Conservation (phyloP, 306 rosid genomes). For the Canavalia gladiata region DNA sequence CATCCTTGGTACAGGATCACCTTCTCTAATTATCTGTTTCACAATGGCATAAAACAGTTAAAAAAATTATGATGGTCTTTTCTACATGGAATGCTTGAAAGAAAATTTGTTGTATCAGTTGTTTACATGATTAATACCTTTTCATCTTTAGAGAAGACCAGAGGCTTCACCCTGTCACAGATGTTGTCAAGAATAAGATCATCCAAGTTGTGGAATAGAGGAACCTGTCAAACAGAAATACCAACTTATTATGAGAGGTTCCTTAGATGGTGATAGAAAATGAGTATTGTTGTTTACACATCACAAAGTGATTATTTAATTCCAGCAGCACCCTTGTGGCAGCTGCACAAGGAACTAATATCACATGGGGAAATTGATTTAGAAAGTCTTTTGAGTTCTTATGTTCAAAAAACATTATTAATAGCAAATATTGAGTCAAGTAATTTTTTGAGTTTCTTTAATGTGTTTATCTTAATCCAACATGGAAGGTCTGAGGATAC, state of each 20-base stretch:
- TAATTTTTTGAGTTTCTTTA: background rate
- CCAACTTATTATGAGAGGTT: constrained; percentile 5
- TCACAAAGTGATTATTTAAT: background rate
- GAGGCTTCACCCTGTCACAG: constrained; percentile 87
- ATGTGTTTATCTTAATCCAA: constrained; percentile 21
- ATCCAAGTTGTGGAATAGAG: constrained; percentile 90
- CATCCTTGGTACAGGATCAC: constrained; percentile 93
- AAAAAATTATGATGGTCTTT: background rate
- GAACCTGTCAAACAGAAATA: constrained; percentile 67
- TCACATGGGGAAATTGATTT: background rate
- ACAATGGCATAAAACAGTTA: background rate
- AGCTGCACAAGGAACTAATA: constrained; percentile 20
- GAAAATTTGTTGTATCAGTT: background rate
- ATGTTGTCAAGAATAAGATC: constrained; percentile 97
- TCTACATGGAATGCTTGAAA: background rate
- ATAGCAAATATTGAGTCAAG: background rate
- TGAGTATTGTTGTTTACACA: constrained; percentile 2
- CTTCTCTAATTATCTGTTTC: constrained; percentile 91
- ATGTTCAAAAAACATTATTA: background rate
- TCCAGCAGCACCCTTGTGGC: background rate
- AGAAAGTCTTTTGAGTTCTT: background rate
- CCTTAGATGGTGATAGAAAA: constrained; percentile 7
- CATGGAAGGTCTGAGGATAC: background rate
- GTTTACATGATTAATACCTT: constrained; percentile 63
- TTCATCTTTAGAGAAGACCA: constrained; percentile 91